Evolutionary conservation across 371 early-diverging fungal species (phyloP).

Genomic region (Mortierella sp.): DNA sequence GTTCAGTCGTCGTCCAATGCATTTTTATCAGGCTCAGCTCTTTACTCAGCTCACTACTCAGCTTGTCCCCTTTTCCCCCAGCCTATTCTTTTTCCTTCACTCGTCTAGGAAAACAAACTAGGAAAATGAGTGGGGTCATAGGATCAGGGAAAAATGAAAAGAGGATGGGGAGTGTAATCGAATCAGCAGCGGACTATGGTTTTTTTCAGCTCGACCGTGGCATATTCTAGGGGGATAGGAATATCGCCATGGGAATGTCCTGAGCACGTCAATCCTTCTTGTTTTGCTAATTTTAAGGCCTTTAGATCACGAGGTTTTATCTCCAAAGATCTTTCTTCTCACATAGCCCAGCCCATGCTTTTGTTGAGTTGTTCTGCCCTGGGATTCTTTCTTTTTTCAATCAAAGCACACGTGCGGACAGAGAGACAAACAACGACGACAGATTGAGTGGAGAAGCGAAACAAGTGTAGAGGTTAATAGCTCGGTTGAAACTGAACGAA

Average conservation of each 20-base stretch:
- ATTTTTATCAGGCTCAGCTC: neutral
- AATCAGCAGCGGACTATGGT: too few relatives aligned
- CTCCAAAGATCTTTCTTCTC: neutral
- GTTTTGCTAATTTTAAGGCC: neutral
- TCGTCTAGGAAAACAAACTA: too few relatives aligned
- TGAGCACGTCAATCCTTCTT: neutral
- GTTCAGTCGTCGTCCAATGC: neutral
- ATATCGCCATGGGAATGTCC: neutral
- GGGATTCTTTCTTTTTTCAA: neutral
- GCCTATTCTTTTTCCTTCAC: neutral
- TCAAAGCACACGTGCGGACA: neutral
- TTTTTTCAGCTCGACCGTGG: too few relatives aligned
- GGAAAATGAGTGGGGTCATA: too few relatives aligned
- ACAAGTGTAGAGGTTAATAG: too few relatives aligned
- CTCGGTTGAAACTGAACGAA: too few relatives aligned
- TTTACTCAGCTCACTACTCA: conserved; percentile 4
- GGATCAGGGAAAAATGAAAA: too few relatives aligned
- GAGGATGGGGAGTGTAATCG: neutral
- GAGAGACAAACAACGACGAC: neutral
- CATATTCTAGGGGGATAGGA: too few relatives aligned
- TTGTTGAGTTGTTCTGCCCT: neutral
- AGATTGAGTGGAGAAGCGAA: neutral
- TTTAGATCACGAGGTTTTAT: neutral
- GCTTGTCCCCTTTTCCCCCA: neutral
- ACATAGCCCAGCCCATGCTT: neutral